Base-by-base conservation (phyloP, 495 filamentous ascomycete genomes). In the Entonaema liquescens region DNA sequence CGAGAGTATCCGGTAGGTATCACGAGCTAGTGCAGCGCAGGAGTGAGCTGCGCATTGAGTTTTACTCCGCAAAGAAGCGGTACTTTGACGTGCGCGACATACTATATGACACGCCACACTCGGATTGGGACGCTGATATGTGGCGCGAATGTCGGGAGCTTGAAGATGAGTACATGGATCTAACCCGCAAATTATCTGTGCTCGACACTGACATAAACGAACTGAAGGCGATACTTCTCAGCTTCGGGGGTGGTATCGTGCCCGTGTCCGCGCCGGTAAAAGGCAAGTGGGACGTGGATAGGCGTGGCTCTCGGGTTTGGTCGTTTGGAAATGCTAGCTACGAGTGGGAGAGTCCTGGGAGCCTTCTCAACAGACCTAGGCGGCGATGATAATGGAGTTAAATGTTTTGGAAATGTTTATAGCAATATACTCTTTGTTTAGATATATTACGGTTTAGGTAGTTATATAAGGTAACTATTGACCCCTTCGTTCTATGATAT, bases 131-230 rank as follows among this genome's bases (percentile, higher is more conserved):
- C 7, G 29, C 28, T 21, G 6, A 12, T 4, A 50, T 19, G n/a
- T 68, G 70, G 63, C 7, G 1, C 2, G 19, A 52, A 9, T 70
- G 65, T 33, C 21, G 58, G 0, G 8, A 3, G 2, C 31, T 68
- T 0, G 73, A 75, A 23, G 55, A 70, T 1, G 21, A 28, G 1
- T 66, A 62, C 52, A 56, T 38, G 13, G 21, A 62, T 1, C 11
- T 68, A 11, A 44, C 4, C 5, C 42, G 36, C 17, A 35, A 61
- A 35, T 21, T 68, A 5, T 42, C 33, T 35, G n/a, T 53, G 3
- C 28, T 65, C 5, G 28, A 73, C 25, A 62, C 28, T 26, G 47
- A 59, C 15, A 66, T 73, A 35, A 17, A 36, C 11, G 23, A 62
- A 3, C 42, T 59, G 11, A 15, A 29, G 26, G 50, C 73, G 2